Evolutionary conservation across 768 basidiomycete species (phyloP), one percentile per base, ranked within the genome.

Genomic region (Rhizopogon vesiculosus): DNA sequence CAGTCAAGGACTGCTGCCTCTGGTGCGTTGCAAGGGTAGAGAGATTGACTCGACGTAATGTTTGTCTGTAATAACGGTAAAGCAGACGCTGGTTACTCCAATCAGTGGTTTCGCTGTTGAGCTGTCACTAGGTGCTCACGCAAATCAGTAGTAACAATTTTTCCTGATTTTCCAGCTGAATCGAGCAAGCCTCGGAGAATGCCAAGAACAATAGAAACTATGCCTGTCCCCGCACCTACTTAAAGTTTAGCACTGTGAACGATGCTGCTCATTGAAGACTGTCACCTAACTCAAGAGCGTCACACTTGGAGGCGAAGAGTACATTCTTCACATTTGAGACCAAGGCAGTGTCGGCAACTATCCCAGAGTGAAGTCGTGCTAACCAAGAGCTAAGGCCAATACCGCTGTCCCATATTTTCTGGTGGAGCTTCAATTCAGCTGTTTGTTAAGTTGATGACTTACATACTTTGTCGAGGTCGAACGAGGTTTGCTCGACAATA

Each of bases 391-490:
- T 86, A 18, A 94, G 72, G 6, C 90, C 93, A 45, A 96, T 78
- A 2, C 94, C 94, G 42, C 93, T 94, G 66, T 96, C 93, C 94
- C 94, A 97, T 53, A 96, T 81, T 92, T 96, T 96, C 94, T 96
- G 73, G 52, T 67, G 65, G 54, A 46, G 42, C 22, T 52, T 61
- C 22, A 15, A 10, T 10, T 38, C 5, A 49, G 15, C 35, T 9
- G 9, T 16, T 22, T 22, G 15, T 8, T 22, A 38, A 38, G 15
- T 9, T 25, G 28, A 19, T 29, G 18, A 31, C 7, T 18, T 45
- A 56, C 77, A 65, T 59, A 91, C 94, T 83, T 97, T 96, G 76
- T 97, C 94, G 4, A 96, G 76, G 65, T 95, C 94, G 66, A 92
- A 96, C 2, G 89, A 89, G 0, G 89, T 93, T 64, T 91, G 87